These are phyloP conservation scores for Leptographium lundbergii DNA, from an alignment of 2,329 filamentous ascomycete species.

Conservation along the genomic window DNA sequence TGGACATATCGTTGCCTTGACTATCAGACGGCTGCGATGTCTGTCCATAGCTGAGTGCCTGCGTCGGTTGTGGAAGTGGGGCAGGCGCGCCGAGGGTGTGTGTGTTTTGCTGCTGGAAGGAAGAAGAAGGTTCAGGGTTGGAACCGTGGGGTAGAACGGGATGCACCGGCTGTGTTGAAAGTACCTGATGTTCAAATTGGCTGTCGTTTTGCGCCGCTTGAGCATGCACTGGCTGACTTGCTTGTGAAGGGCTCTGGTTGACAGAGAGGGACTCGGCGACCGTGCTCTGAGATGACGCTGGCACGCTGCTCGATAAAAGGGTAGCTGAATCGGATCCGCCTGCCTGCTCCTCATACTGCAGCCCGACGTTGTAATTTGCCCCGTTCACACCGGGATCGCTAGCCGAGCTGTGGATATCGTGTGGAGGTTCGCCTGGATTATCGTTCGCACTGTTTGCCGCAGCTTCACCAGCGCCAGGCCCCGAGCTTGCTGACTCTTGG, in stretches of 20 bases:
- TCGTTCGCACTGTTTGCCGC: background rate
- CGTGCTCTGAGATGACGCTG: background rate
- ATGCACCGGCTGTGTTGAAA: background rate
- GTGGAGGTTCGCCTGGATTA: background rate
- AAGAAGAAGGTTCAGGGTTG: background rate
- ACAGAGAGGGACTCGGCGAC: background rate
- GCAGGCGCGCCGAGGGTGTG: too few species aligned
- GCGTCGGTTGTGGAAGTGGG: too few species aligned
- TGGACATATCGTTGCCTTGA: background rate
- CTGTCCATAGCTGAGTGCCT: too few species aligned
- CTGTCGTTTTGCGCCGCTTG: background rate
- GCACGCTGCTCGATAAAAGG: too few species aligned
- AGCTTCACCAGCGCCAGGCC: background rate
- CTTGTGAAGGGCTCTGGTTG: background rate
- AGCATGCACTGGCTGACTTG: background rate
- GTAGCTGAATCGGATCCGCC: too few species aligned
- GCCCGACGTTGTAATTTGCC: background rate
- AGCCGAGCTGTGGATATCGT: background rate
- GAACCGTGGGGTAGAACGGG: background rate
- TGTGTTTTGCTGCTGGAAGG: background rate
- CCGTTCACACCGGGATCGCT: background rate
- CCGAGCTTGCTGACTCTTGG: background rate
- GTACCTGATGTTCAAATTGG: background rate
- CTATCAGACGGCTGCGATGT: too few species aligned
- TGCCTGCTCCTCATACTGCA: background rate